Percentiles rank a stretch among this genome's conserved stretches.
These are phyloP conservation scores for Mariannaea elegans DNA, from an alignment of 2,329 filamentous ascomycete species.

Conservation along the genomic window DNA sequence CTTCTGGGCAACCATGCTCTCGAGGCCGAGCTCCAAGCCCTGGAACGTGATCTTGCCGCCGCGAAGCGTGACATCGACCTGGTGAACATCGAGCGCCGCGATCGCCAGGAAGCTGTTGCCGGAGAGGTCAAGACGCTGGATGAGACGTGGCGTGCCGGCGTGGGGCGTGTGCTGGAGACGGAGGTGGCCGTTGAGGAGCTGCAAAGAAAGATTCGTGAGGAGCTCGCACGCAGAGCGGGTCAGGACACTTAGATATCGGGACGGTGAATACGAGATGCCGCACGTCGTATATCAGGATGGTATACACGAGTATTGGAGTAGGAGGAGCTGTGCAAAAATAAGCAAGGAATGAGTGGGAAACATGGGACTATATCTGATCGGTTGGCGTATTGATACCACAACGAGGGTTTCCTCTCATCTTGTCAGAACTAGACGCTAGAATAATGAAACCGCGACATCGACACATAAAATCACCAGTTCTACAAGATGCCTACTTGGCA, in stretches of 20 bases:
- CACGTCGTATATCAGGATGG: not conserved
- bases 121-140: slow-evolving; percentile 80
- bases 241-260: slow-evolving; percentile 13
- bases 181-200: slow-evolving; percentile 84
- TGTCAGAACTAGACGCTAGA: not conserved
- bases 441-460: not conserved
- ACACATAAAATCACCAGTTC: not conserved
- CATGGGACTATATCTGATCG: not conserved
- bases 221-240: slow-evolving; percentile 54
- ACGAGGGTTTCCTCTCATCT: not conserved
- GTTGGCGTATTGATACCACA: slow-evolving; percentile 10
- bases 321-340: not conserved
- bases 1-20: slow-evolving; percentile 83
- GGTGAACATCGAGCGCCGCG: slow-evolving; percentile 74
- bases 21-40: slow-evolving; percentile 69
- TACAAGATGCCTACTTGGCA: not conserved
- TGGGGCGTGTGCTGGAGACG: slow-evolving; percentile 84
- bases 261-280: not conserved
- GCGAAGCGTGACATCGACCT: slow-evolving; percentile 75
- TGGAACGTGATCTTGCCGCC: slow-evolving; percentile 80
- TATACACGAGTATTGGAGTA: too few relatives aligned
- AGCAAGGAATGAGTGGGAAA: not conserved
- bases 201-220: slow-evolving; percentile 71
- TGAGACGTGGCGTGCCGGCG: slow-evolving; percentile 79
- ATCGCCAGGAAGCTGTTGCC: slow-evolving; percentile 73